Evolutionary conservation across 768 basidiomycete species (phyloP).

Genomic region (Lentinus brumalis): DNA sequence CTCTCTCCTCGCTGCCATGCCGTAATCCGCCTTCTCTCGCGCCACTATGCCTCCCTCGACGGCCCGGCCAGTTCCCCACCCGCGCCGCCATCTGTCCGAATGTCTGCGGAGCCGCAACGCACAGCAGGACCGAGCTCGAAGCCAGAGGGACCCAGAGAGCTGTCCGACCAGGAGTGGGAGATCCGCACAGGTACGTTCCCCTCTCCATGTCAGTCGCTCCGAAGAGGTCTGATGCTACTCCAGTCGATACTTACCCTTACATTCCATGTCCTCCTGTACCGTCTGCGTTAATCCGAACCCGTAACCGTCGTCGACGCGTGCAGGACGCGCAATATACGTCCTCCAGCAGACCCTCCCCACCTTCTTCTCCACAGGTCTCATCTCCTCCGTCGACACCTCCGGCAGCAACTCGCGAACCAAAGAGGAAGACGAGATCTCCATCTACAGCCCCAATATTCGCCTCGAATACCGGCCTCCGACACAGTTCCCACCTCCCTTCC

Average conservation of each 20-base stretch:
- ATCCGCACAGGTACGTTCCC: constrained; percentile 62
- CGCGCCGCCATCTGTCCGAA: not conserved
- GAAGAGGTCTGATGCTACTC: constrained; percentile 34
- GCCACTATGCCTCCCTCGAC: not conserved
- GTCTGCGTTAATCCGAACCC: not conserved
- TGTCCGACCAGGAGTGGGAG: constrained; percentile 79
- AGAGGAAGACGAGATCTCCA: constrained; percentile 37
- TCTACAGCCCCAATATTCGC: constrained; percentile 66
- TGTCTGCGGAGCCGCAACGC: not conserved
- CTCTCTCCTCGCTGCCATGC: not conserved
- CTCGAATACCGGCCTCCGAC: constrained; percentile 71
- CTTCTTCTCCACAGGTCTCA: constrained; percentile 70
- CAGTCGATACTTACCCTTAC: constrained; percentile 10
- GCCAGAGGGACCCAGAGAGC: constrained; percentile 19
- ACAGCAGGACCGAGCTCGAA: not conserved
- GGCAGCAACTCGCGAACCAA: constrained; percentile 32
- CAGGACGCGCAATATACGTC: constrained; percentile 72
- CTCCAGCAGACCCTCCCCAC: constrained; percentile 69
- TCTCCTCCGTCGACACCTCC: constrained; percentile 53
- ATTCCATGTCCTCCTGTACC: constrained; percentile 1
- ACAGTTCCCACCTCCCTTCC: constrained; percentile 67
- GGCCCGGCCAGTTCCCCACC: not conserved
- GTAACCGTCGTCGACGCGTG: not conserved
- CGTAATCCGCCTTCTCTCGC: not conserved
- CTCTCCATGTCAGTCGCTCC: constrained; percentile 6